Evolutionary conservation across 2,329 filamentous ascomycete genomes (phyloP).

Genomic region (Scytalidium lignicola): DNA sequence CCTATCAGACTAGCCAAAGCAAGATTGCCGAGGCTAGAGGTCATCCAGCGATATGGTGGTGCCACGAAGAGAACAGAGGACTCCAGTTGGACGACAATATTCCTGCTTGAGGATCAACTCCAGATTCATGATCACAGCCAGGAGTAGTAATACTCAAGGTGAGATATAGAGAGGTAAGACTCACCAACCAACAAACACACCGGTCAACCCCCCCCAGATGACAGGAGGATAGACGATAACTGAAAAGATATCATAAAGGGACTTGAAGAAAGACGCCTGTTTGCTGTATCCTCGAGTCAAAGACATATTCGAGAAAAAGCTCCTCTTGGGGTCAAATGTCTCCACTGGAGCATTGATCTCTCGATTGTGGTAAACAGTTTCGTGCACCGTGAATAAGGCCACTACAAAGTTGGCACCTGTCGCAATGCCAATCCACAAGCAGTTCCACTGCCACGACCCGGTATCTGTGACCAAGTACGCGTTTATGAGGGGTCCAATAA

Average conservation of each 20-base stretch:
- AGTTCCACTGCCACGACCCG: conserved; percentile 22
- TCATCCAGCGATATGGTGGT: conserved; percentile 5
- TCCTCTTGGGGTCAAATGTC: conserved; percentile 4
- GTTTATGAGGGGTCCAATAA: conserved; percentile 32
- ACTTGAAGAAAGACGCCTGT: conserved; percentile 1
- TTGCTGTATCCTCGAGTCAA: conserved; percentile 8
- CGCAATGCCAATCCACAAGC: conserved; percentile 22
- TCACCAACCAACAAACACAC: conserved; percentile 10
- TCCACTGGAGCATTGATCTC: conserved; percentile 2
- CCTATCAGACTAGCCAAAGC: conserved; percentile 8
- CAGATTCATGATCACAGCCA: background rate
- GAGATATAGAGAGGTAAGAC: background rate
- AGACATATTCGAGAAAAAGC: conserved; percentile 3
- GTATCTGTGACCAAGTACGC: conserved; percentile 19
- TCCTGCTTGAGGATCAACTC: background rate
- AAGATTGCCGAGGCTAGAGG: conserved; percentile 3
- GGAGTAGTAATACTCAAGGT: background rate
- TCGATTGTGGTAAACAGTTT: conserved; percentile 15
- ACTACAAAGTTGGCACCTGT: conserved; percentile 19
- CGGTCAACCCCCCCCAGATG: conserved; percentile 5
- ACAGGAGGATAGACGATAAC: conserved; percentile 11
- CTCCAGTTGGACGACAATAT: conserved; percentile 6
- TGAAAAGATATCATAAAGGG: conserved; percentile 1
- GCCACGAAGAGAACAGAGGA: background rate
- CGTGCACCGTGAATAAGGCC: conserved; percentile 20